Evolutionary conservation across 257 asterid genomes (phyloP).

Genomic region (Scutellaria barbata): DNA sequence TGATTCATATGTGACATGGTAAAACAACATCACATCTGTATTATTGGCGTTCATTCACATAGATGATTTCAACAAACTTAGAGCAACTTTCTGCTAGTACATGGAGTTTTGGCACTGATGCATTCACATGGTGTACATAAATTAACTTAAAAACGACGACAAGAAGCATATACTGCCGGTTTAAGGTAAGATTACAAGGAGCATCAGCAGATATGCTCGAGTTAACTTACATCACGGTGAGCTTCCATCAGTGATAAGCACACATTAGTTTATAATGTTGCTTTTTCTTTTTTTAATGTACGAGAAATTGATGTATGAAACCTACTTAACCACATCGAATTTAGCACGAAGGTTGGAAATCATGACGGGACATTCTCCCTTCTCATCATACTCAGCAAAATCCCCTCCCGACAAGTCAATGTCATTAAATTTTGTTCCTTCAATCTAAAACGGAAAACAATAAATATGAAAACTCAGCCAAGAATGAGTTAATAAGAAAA

Average conservation of each 20-base stretch:
- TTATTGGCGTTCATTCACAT: not conserved
- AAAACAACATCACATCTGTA: too few relatives aligned
- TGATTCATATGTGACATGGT: too few relatives aligned
- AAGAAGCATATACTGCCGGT: not conserved
- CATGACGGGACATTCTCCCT: conserved; percentile 92
- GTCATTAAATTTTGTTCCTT: conserved; percentile 69
- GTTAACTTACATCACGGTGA: conserved; percentile 28
- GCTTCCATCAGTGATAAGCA: not conserved
- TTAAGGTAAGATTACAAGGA: conserved; percentile 10
- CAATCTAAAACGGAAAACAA: conserved; percentile 47
- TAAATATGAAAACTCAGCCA: not conserved
- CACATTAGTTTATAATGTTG: conserved; percentile 1
- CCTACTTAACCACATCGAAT: conserved; percentile 65
- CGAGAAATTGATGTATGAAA: not conserved
- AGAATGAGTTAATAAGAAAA: not conserved
- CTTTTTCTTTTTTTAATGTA: not conserved
- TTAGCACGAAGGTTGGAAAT: conserved; percentile 72
- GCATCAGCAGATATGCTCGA: conserved; percentile 14
- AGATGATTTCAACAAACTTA: not conserved
- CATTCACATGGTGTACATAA: not conserved
- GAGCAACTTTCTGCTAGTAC: conserved; percentile 7
- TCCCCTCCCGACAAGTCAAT: conserved; percentile 83
- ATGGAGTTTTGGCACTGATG: not conserved
- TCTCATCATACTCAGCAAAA: conserved; percentile 82
- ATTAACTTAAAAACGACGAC: not conserved